A percentile compares a stretch with the other conserved stretches of the same genome.
These are phyloP conservation scores for Spinacia oleracea DNA, from an alignment of 179 eudicot species.

Conservation along the genomic window DNA sequence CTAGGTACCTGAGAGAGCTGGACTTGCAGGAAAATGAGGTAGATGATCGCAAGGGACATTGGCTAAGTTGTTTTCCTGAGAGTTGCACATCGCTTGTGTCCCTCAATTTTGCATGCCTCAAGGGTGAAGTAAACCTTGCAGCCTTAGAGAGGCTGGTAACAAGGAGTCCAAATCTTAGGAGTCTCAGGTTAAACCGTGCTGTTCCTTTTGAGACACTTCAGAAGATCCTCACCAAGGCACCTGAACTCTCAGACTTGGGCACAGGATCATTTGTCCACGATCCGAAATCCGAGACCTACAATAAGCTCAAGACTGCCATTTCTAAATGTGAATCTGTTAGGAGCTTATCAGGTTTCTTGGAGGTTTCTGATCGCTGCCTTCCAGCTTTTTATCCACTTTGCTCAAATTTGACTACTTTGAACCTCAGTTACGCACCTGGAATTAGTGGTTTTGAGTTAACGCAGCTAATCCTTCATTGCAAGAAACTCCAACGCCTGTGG, in stretches of 20 bases:
- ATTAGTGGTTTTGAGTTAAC: slow-evolving; percentile 51
- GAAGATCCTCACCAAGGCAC: slow-evolving; percentile 62
- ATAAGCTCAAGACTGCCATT: slow-evolving; percentile 41
- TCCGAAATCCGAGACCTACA: slow-evolving; percentile 55
- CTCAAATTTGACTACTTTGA: slow-evolving; percentile 56
- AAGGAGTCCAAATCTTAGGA: slow-evolving; percentile 58
- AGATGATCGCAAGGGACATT: slow-evolving; percentile 66
- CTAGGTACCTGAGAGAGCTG: slow-evolving; percentile 61
- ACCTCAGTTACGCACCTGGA: slow-evolving; percentile 83
- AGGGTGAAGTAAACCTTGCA: slow-evolving; percentile 62
- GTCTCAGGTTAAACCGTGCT: slow-evolving; percentile 62
- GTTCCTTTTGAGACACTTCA: slow-evolving; percentile 62
- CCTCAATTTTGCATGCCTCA: slow-evolving; percentile 77
- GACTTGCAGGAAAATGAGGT: slow-evolving; percentile 81
- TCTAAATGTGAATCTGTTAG: slow-evolving; percentile 54
- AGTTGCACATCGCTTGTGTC: slow-evolving; percentile 71
- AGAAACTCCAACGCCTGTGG: slow-evolving; percentile 65
- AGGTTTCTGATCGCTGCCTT: slow-evolving; percentile 52
- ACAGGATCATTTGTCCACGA: slow-evolving; percentile 63
- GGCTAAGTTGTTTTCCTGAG: slow-evolving; percentile 78
- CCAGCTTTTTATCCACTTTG: slow-evolving; percentile 63
- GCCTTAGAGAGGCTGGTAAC: slow-evolving; percentile 75
- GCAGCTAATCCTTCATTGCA: slow-evolving; percentile 61
- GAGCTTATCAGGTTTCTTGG: slow-evolving; percentile 77
- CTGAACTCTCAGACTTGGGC: slow-evolving; percentile 71